Evolutionary conservation across 768 basidiomycete species (phyloP).

Genomic region (Collybia nuda): DNA sequence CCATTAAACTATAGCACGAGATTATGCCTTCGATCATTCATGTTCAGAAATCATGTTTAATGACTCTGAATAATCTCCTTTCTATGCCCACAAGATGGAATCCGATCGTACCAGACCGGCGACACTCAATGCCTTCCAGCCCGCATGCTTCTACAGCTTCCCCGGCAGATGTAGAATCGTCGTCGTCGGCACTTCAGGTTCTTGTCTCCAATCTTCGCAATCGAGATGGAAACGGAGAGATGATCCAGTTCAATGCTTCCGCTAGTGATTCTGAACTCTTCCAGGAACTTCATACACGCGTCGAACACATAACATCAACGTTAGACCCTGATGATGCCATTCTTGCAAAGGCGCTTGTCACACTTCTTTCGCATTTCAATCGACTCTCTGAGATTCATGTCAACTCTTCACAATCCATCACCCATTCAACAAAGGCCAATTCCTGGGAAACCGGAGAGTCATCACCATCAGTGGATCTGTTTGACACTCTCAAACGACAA

Average conservation of each 20-base stretch:
- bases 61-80: slow-evolving; percentile 71
- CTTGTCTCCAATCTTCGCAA: slow-evolving; percentile 63
- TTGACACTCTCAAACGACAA: slow-evolving; percentile 64
- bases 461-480: slow-evolving; percentile 33
- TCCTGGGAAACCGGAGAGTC: slow-evolving; percentile 11
- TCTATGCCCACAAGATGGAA: slow-evolving; percentile 49
- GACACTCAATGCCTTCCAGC: slow-evolving; percentile 59
- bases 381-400: slow-evolving; percentile 52
- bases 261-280: slow-evolving; percentile 52
- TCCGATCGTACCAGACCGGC: slow-evolving; percentile 57
- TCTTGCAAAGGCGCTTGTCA: slow-evolving; percentile 67
- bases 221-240: slow-evolving; percentile 39
- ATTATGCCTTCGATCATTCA: slow-evolving; percentile 70
- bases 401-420: slow-evolving; percentile 11
- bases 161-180: slow-evolving; percentile 29
- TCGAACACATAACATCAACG: slow-evolving; percentile 45
- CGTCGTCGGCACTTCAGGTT: slow-evolving; percentile 57
- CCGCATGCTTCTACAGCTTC: slow-evolving; percentile 29
- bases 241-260: slow-evolving; percentile 42
- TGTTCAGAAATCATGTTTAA: slow-evolving; percentile 73
- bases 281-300: slow-evolving; percentile 55
- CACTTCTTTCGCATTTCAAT: slow-evolving; percentile 67
- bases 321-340: slow-evolving; percentile 51
- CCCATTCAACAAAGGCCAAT: slow-evolving; percentile 11
- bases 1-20: slow-evolving; percentile 44